Evolutionary conservation across 2,329 filamentous ascomycete species (phyloP).

Genomic region (Colletotrichum orchidophilum): DNA sequence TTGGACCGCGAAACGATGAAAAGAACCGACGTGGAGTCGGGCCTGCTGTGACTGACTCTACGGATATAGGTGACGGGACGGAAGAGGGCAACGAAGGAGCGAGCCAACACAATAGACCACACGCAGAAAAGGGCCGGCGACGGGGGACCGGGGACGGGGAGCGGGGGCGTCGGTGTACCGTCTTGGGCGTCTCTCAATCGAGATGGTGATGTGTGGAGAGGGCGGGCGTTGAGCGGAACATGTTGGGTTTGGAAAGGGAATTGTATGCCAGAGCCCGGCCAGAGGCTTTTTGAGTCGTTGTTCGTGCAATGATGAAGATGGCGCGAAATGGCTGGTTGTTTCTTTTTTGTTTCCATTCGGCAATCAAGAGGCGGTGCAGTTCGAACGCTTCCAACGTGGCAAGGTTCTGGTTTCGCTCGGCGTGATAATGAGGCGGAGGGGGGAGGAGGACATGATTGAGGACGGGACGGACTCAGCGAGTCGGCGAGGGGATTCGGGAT

Average conservation of each 20-base stretch:
- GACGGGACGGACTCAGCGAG: neutral
- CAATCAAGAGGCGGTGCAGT: neutral
- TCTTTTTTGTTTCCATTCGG: too few species aligned
- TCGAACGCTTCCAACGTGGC: neutral
- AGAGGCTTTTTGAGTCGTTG: neutral
- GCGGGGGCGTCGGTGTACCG: neutral
- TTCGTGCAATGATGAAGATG: neutral
- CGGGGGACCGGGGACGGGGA: neutral
- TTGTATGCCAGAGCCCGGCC: neutral
- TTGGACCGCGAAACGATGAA: slow-evolving; percentile 24
- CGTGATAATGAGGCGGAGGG: neutral
- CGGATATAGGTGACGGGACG: neutral
- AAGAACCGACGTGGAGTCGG: neutral
- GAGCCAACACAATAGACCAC: neutral
- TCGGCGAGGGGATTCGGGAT: neutral
- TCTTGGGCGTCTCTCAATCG: neutral
- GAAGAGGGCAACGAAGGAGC: neutral
- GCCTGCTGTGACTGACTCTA: neutral
- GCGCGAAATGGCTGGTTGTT: neutral
- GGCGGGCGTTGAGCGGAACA: neutral
- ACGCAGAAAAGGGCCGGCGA: neutral
- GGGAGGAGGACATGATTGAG: neutral
- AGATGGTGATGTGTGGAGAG: neutral
- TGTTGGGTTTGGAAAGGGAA: neutral
- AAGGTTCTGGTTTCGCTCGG: neutral